Conservation (phyloP, 768 basidiomycete genomes). For the Tylopilus vinaceipallidus region DNA sequence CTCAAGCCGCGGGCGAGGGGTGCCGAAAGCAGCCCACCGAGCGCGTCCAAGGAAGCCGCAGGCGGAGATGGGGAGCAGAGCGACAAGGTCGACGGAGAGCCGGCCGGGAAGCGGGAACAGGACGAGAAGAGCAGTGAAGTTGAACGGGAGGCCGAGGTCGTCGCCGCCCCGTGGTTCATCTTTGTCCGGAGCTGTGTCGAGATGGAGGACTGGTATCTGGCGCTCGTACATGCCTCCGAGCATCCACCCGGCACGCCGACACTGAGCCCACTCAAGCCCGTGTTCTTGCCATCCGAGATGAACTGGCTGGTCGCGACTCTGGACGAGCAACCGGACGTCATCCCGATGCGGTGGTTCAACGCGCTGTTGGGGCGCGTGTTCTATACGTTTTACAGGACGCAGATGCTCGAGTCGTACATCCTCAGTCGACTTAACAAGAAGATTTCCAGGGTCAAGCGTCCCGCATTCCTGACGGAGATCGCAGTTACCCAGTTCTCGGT, state of each 20-base stretch:
- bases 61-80: slow-evolving; percentile 26
- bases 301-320: slow-evolving; percentile 75
- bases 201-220: slow-evolving; percentile 97
- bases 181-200: slow-evolving; percentile 85
- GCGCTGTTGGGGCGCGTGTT: slow-evolving; percentile 91
- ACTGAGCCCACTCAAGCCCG: slow-evolving; percentile 53
- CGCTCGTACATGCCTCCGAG: slow-evolving; percentile 72
- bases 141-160: slow-evolving; percentile 51
- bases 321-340: slow-evolving; percentile 92
- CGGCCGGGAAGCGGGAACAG: slow-evolving; percentile 32
- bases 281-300: slow-evolving; percentile 83
- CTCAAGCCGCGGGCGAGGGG: slow-evolving; percentile 50
- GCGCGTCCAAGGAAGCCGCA: slow-evolving; percentile 53
- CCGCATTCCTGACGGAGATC: slow-evolving; percentile 80
- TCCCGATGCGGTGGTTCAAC: slow-evolving; percentile 97
- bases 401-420: slow-evolving; percentile 78
- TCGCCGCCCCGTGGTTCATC: slow-evolving; percentile 84
- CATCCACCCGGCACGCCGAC: slow-evolving; percentile 61
- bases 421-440: slow-evolving; percentile 92
- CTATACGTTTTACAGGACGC: slow-evolving; percentile 87
- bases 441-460: slow-evolving; percentile 86
- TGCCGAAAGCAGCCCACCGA: slow-evolving; percentile 41
- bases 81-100: slow-evolving; percentile 26
- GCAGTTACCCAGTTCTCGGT: slow-evolving; percentile 87
- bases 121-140: slow-evolving; percentile 36